Conservation (phyloP, 2,329 filamentous ascomycete species). For the Botryotinia globosa region DNA sequence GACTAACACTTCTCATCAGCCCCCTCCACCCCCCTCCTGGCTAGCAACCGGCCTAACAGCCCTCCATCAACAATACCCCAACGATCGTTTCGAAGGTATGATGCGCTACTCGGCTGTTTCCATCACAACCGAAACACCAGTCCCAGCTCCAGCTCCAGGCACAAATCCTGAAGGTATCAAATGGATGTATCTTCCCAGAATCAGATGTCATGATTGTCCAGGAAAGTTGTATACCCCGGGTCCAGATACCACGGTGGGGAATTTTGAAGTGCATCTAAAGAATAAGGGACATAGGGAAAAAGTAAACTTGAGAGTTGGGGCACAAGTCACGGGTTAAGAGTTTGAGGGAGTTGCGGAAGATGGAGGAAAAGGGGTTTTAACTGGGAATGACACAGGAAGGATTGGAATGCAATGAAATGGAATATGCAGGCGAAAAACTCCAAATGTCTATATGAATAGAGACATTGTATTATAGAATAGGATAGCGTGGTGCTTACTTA, state of each 20-base stretch:
- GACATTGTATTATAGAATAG: neutral
- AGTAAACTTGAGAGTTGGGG: constrained; percentile 48
- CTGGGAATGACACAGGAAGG: neutral
- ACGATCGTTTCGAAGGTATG: constrained; percentile 80
- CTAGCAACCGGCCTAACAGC: constrained; percentile 70
- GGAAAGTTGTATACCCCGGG: constrained; percentile 92
- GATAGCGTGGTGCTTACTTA: neutral
- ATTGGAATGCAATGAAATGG: neutral
- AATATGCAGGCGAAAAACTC: neutral
- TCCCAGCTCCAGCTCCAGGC: constrained; percentile 49
- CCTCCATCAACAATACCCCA: constrained; percentile 68
- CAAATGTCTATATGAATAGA: neutral
- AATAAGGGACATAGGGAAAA: constrained; percentile 77
- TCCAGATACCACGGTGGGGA: constrained; percentile 77
- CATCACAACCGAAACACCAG: constrained; percentile 62
- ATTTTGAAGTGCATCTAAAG: constrained; percentile 90
- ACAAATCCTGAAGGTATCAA: constrained; percentile 61
- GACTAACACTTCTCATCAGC: constrained; percentile 29
- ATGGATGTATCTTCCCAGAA: constrained; percentile 82
- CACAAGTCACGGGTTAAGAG: neutral
- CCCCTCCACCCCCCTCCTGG: constrained; percentile 89
- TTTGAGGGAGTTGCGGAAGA: neutral
- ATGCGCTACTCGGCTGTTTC: constrained; percentile 91
- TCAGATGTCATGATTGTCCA: constrained; percentile 87
- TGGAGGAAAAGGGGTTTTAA: neutral